These are phyloP conservation scores for Apiospora malaysiana DNA, from an alignment of 2,329 filamentous ascomycete species.

Conservation along the genomic window DNA sequence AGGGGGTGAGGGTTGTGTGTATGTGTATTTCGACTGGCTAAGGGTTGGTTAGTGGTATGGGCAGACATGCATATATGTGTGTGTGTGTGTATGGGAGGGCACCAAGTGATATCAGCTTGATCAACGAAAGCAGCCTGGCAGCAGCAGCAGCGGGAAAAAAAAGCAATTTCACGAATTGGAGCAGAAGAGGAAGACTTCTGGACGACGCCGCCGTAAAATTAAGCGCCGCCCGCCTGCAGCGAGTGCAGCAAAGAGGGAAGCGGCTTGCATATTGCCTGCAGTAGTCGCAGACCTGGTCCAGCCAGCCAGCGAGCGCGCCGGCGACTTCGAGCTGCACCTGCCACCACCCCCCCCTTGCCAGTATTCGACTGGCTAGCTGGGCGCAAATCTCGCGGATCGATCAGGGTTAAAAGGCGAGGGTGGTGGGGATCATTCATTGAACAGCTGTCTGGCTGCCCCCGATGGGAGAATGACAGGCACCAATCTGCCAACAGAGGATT, in stretches of 20 bases:
- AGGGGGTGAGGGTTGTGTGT: neutral
- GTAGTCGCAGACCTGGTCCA: conserved; percentile 1
- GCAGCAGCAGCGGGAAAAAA: neutral
- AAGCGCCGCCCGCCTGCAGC: conserved; percentile 18
- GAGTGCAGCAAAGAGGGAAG: neutral
- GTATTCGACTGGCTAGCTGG: neutral
- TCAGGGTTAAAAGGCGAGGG: neutral
- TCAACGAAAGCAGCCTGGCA: neutral
- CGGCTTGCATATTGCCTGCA: conserved; percentile 18
- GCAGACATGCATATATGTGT: neutral
- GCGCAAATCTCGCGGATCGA: neutral
- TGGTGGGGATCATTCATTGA: neutral
- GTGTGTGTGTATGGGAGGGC: neutral
- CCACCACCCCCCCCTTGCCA: neutral
- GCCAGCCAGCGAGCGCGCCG: neutral
- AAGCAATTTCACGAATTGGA: conserved; percentile 1
- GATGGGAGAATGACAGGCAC: too few species aligned
- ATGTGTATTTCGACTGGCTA: conserved; percentile 1
- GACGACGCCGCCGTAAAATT: conserved; percentile 2
- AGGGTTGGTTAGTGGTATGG: neutral
- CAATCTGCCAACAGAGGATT: neutral
- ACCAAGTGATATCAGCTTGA: conserved; percentile 1
- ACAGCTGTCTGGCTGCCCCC: neutral
- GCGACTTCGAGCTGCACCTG: neutral
- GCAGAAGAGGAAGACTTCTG: neutral